These are phyloP conservation scores for Colletotrichum nymphaeae DNA, from an alignment of 2,329 filamentous ascomycete species.

Conservation along the genomic window DNA sequence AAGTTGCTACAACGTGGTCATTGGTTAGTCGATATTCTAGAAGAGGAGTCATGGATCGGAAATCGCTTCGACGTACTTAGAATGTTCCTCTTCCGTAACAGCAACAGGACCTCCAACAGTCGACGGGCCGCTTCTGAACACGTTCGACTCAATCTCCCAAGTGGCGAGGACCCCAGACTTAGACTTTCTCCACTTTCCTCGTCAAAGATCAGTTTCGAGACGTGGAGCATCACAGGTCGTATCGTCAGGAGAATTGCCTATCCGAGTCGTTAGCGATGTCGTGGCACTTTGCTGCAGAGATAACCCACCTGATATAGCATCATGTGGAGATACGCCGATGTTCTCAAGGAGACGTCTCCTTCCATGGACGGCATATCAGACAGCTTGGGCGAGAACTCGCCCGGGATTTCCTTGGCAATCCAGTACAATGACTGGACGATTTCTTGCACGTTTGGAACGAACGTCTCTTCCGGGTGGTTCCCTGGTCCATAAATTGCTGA, in stretches of 20 bases:
- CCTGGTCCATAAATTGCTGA: constrained; percentile 45
- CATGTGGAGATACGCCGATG: constrained; percentile 45
- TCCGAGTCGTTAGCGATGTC: background rate
- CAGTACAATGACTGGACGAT: constrained; percentile 41
- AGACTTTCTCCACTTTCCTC: background rate
- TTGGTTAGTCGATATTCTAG: background rate
- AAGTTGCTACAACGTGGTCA: background rate
- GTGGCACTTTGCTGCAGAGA: too few species aligned
- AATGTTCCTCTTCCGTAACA: constrained; percentile 44
- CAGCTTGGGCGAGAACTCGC: constrained; percentile 37
- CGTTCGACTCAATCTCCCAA: constrained; percentile 17
- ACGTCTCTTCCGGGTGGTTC: constrained; percentile 43
- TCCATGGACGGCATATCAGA: constrained; percentile 30
- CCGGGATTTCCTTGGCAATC: constrained; percentile 38
- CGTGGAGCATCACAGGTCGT: constrained; percentile 30
- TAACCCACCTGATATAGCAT: constrained; percentile 46
- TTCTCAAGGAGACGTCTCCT: constrained; percentile 43
- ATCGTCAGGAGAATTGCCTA: constrained; percentile 39
- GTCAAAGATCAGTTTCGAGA: constrained; percentile 30
- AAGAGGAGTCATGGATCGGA: too few species aligned
- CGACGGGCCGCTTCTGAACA: constrained; percentile 31
- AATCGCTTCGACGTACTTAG: constrained; percentile 37
- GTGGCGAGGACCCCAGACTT: background rate
- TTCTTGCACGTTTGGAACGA: constrained; percentile 46
- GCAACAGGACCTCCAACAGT: constrained; percentile 19